These are phyloP conservation scores for Pleurozium schreberi DNA, from an alignment of 225 moss, liverwort and hornwort species.

Conservation along the genomic window DNA sequence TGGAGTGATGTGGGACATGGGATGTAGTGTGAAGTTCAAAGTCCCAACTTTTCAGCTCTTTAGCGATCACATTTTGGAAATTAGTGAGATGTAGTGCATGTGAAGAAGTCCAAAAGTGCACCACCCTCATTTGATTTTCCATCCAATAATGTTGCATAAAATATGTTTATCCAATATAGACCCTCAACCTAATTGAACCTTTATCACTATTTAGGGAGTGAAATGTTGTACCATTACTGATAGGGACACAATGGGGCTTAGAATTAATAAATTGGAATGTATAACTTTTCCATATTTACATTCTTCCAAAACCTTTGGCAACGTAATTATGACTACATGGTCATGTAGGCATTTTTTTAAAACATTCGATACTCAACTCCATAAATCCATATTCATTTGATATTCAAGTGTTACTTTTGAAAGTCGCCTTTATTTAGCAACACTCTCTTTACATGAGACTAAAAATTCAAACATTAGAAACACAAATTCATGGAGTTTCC, in stretches of 20 bases:
- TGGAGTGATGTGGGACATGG: not conserved
- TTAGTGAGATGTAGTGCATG: fast-evolving
- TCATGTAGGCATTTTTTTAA: fast-evolving
- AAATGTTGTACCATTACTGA: not conserved
- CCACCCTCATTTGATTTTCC: fast-evolving
- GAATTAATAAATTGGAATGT: fast-evolving
- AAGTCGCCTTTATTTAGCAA: not conserved
- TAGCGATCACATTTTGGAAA: not conserved
- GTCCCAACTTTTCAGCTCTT: fast-evolving
- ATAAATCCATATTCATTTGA: not conserved
- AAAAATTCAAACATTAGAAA: not conserved
- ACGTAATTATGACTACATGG: fast-evolving
- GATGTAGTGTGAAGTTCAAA: not conserved
- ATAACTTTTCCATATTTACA: not conserved
- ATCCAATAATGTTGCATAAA: not conserved
- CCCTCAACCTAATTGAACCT: no score
- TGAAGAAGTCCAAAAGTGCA: fast-evolving
- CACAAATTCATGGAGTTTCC: fast-evolving
- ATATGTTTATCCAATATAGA: fast-evolving
- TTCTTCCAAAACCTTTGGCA: fast-evolving
- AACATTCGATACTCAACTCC: not conserved
- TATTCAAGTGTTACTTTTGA: not conserved
- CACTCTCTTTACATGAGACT: fast-evolving
- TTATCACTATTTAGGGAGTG: fast-evolving
- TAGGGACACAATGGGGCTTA: not conserved